Evolutionary conservation across 2,329 filamentous ascomycete species (phyloP), one percentile per base, ranked within the genome.

Genomic region (Onygena corvina): DNA sequence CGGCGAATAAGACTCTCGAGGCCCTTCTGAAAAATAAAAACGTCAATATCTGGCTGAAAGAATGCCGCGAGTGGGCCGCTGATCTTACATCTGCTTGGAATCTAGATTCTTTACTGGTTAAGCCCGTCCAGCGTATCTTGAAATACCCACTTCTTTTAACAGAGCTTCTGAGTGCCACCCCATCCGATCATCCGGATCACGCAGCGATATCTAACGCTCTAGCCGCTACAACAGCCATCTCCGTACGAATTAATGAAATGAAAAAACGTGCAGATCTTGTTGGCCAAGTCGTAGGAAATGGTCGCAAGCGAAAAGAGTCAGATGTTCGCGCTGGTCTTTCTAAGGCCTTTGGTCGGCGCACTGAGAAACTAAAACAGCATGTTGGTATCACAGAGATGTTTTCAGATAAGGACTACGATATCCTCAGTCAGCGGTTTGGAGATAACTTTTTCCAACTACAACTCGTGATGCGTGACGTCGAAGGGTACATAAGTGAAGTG

Each of bases 81-180:
- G 92, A 95, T 62, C 76, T 98, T 54, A 98, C 92, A 0, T 80
- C 82, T 21, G 90, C 92, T 0, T 98, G 92, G 92, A 86, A 94
- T 64, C 68, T 98, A 53, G 89, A 95, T 64, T 94, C 92, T 0
- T 73, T 98, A n/a, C 76, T 98, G 16, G 90, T 98, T 61, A 98
- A 98, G 66, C 92, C 92, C 1, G 89, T 94, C 64, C 92, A 98
- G 67, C 80, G 92, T 44, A 83, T 96, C 54, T 82, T 90, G 29
- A 95, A 95, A 61, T 98, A 96, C 61, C 88, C 88, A 2, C 81
- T 94, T 40, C 73, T 98, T 34, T 78, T 98, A 38, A 79, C 81
- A 29, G 81, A 88, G 50, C 72, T 98, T 8, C 72, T 93, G 20
- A 81, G 88, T 54, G 77, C 83, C 50, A 96, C 90, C 0, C 83